A percentile compares a stretch with the other conserved stretches of the same genome.
Conservation (phyloP, 192 early-diverging fungal genomes). For the Coemansia sp. region DNA sequence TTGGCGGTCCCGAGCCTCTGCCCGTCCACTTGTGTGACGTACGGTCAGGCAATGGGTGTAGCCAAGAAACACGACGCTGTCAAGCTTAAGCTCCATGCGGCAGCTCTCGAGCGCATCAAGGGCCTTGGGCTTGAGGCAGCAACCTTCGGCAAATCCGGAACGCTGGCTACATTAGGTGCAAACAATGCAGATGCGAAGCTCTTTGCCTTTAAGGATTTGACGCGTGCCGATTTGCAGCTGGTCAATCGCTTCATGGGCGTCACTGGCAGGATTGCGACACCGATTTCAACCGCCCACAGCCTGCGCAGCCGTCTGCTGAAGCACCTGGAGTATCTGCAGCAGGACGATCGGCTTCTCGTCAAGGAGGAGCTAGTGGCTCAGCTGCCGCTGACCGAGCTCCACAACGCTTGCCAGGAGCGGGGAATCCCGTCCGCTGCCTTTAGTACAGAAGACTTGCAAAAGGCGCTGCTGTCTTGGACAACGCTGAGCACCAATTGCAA, state of each 20-base stretch:
- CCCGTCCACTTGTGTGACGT: conserved; percentile 45
- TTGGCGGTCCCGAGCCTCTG: conserved; percentile 34
- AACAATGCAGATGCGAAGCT: background rate
- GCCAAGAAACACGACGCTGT: conserved; percentile 29
- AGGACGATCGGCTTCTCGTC: conserved; percentile 32
- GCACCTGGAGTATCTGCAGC: conserved; percentile 23
- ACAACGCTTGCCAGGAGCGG: conserved; percentile 47
- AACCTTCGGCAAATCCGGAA: conserved; percentile 17
- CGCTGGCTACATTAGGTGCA: background rate
- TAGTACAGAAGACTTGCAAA: conserved; percentile 19
- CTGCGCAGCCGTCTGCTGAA: conserved; percentile 16
- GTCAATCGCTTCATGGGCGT: conserved; percentile 30
- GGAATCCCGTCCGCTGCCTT: conserved; percentile 38
- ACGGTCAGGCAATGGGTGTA: conserved; percentile 22
- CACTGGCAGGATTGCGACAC: background rate
- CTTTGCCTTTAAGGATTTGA: conserved; percentile 18
- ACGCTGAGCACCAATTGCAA: conserved; percentile 4
- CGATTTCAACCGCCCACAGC: background rate
- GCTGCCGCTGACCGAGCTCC: conserved; percentile 35
- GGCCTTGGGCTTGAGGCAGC: conserved; percentile 9
- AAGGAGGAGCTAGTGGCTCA: conserved; percentile 25
- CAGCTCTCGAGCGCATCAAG: conserved; percentile 21
- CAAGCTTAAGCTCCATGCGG: conserved; percentile 14
- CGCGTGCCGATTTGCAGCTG: conserved; percentile 16
- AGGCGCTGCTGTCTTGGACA: conserved; percentile 30